Conservation (phyloP, 176 grass and related monocot species). For the Microstegium vimineum region DNA sequence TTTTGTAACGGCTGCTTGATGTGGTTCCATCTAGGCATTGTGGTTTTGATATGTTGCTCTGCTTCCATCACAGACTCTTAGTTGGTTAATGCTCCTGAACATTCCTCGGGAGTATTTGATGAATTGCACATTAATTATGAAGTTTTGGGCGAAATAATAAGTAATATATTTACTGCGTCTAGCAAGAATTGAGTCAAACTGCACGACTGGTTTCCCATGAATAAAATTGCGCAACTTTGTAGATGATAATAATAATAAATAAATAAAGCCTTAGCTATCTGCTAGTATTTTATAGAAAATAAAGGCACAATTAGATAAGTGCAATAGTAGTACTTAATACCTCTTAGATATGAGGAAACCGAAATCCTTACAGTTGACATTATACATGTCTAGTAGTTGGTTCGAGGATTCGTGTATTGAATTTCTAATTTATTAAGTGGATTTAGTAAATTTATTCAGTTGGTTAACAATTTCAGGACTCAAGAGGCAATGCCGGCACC, state of each 20-base stretch:
- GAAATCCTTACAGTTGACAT: background rate
- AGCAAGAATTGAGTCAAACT: background rate
- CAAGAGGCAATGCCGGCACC: conserved; percentile 28
- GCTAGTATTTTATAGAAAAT: background rate
- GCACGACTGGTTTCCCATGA: background rate
- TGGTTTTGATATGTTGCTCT: background rate
- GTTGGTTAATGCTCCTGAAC: background rate
- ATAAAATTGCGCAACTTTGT: background rate
- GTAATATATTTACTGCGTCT: background rate
- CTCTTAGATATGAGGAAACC: background rate
- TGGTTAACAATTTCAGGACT: conserved; percentile 7
- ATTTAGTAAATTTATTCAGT: background rate
- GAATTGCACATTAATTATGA: background rate
- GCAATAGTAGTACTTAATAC: background rate
- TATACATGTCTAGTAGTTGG: background rate
- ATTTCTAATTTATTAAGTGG: background rate
- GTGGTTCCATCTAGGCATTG: background rate
- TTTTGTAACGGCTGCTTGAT: background rate
- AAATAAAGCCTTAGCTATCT: background rate
- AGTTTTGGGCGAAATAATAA: background rate
- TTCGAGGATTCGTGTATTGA: background rate
- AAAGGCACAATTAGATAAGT: background rate
- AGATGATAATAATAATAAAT: background rate
- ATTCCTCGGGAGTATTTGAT: background rate
- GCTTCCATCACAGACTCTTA: background rate